phyloP scores from a whole-genome alignment of 2,329 filamentous ascomycete genomes.

The Trichoderma simmonsii region DNA sequence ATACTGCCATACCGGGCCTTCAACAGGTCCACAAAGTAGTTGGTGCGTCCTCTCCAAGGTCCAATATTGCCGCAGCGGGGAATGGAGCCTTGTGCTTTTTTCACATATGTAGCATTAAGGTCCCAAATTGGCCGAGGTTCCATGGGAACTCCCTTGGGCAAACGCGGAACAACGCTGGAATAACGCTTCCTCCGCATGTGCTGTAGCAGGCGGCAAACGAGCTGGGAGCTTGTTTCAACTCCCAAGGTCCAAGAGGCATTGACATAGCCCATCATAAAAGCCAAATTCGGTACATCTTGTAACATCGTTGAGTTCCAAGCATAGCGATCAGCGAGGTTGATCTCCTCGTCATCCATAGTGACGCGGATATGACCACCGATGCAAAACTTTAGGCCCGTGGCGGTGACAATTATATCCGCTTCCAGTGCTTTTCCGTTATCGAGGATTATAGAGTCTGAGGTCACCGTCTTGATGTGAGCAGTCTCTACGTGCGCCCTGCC shows the following conservation, averaged over 20 bases:
- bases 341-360: constrained; percentile 46
- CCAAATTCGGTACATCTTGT: constrained; percentile 48
- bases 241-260: constrained; percentile 62
- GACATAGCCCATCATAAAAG: constrained; percentile 58
- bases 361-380: constrained; percentile 53
- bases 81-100: too few relatives aligned
- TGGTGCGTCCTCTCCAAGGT: too few relatives aligned
- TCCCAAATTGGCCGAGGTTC: too few relatives aligned
- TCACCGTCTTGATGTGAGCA: constrained; percentile 45
- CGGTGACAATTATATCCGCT: constrained; percentile 62
- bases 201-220: background rate
- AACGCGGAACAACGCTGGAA: too few relatives aligned
- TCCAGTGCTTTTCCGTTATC: constrained; percentile 42
- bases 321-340: constrained; percentile 45
- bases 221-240: constrained; percentile 40
- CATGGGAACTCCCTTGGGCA: too few relatives aligned
- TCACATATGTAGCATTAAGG: too few relatives aligned
- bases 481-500: constrained; percentile 44
- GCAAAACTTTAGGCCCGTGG: constrained; percentile 58
- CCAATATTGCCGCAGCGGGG: too few relatives aligned
- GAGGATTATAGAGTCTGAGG: constrained; percentile 32
- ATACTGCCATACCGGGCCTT: too few relatives aligned
- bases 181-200: too few relatives aligned
- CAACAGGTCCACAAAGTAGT: too few relatives aligned
- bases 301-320: constrained; percentile 62